Base-by-base conservation (phyloP, 2,329 filamentous ascomycete species). In the Leptographium flavum region DNA sequence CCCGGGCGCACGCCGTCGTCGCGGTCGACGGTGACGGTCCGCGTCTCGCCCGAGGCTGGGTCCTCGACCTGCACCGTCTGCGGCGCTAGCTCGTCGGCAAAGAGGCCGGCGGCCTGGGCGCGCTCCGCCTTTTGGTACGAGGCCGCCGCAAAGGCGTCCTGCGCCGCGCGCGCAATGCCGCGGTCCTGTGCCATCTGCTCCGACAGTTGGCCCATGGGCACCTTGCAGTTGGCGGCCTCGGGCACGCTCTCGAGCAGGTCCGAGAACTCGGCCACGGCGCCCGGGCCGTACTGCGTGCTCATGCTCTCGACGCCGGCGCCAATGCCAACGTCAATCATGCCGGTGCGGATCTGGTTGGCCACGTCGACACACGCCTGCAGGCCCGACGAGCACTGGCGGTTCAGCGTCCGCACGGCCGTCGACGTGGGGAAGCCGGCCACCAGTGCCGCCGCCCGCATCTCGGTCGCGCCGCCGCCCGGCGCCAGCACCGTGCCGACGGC, bases 271-370 rank as follows among this genome's bases (percentile, higher is more conserved):
- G 81, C 77, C 15, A 96, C 90, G 50, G 92, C 92, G 38, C 70
- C 72, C 22, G 90, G 88, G 30, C 90, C 92, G 62, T 96, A 96
- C 60, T 95, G 84, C 47, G 73, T 73, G 58, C 78, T 85, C 92
- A 98, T 98, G 71, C 84, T 92, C 77, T 98, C 92, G 22, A 94
- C 87, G 58, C 92, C 92, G 19, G 88, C 88, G 54, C 90, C 92
- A 55, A 96, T 79, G 55, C 92, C 92, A 51, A 96, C 67, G 54
- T 96, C 90, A 58, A 96, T 96, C 83, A 94, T 94, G 57, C 88
- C 92, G 5, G 78, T 62, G 58, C 77, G 78, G 67, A 98, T 93
- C 55, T 86, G 85, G 69, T 96, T 94, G 54, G 90, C 90, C 58
- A 96, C 82, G 62, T 96, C 90, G 49, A 92, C 83, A 58, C 86